A percentile compares a stretch with the other conserved stretches of the same genome.
phyloP scores from a whole-genome alignment of 805 yeast genomes.

The Starmerella vitae region DNA sequence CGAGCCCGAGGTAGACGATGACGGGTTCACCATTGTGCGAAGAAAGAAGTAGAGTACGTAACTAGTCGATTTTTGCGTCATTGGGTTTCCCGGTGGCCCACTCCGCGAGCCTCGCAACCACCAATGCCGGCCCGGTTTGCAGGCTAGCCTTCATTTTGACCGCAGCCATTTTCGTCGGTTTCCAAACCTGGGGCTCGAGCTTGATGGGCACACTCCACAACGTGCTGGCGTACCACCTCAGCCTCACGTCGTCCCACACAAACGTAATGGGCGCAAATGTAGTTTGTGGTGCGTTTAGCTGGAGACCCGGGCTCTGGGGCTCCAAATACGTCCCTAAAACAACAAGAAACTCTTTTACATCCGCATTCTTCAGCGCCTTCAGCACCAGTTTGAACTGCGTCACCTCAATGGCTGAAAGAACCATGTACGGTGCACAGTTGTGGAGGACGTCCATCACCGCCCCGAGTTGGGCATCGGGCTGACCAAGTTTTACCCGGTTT shows the following conservation, averaged over 20 bases:
- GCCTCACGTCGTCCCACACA: conserved; percentile 46
- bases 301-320: neutral
- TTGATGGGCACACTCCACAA: conserved; percentile 46
- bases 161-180: conserved; percentile 36
- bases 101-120: neutral
- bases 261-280: conserved; percentile 39
- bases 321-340: neutral
- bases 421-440: conserved; percentile 16
- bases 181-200: conserved; percentile 32
- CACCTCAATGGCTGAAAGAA: conserved; percentile 2
- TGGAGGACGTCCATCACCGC: conserved; percentile 17
- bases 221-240: conserved; percentile 65
- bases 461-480: conserved; percentile 9
- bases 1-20: conserved; percentile 76
- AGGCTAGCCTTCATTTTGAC: conserved; percentile 34
- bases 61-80: neutral
- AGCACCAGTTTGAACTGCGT: conserved; percentile 1
- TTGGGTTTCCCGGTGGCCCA: no score
- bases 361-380: neutral
- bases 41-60: neutral
- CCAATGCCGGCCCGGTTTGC: neutral
- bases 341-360: neutral
- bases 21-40: conserved; percentile 83
- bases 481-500: conserved; percentile 5
- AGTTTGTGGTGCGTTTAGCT: no score